phyloP scores from a whole-genome alignment of 2,329 filamentous ascomycete genomes.

The Bipolaris cookei region DNA sequence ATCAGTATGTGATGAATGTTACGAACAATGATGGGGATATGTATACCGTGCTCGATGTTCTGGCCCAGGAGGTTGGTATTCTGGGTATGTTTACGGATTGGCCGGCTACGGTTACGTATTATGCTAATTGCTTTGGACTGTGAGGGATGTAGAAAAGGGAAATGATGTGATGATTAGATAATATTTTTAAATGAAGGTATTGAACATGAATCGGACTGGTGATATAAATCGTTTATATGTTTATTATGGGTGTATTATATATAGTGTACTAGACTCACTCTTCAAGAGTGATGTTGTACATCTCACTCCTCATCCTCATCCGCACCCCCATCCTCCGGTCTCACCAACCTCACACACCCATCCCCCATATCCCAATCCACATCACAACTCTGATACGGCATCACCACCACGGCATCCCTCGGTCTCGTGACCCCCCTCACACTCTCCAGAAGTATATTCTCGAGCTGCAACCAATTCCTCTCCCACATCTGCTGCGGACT shows the following conservation, averaged over 20 bases:
- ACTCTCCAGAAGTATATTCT: conserved; percentile 32
- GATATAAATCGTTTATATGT: not conserved
- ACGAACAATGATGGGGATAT: conserved; percentile 68
- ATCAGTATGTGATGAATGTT: conserved; percentile 53
- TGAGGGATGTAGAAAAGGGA: conserved; percentile 11
- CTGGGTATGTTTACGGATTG: conserved; percentile 71
- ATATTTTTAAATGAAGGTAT: not conserved
- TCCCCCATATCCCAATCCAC: conserved; percentile 37
- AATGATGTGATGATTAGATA: not conserved
- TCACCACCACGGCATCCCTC: conserved; percentile 30
- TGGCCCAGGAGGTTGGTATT: conserved; percentile 67
- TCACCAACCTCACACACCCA: conserved; percentile 27
- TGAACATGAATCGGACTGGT: too few species aligned
- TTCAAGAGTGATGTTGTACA: too few species aligned
- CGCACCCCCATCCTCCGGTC: conserved; percentile 15
- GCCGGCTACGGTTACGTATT: conserved; percentile 72
- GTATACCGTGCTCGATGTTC: conserved; percentile 69
- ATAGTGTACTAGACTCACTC: too few species aligned
- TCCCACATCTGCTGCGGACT: conserved; percentile 41
- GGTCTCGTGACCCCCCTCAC: conserved; percentile 30
- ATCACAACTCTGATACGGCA: conserved; percentile 42
- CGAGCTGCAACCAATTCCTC: conserved; percentile 37
- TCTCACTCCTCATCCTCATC: not conserved
- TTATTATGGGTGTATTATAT: not conserved
- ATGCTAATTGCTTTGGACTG: conserved; percentile 70